Percentiles rank a stretch among this genome's conserved stretches.
phyloP scores from a whole-genome alignment of 2,329 filamentous ascomycete genomes.

The Penicillium sp. region DNA sequence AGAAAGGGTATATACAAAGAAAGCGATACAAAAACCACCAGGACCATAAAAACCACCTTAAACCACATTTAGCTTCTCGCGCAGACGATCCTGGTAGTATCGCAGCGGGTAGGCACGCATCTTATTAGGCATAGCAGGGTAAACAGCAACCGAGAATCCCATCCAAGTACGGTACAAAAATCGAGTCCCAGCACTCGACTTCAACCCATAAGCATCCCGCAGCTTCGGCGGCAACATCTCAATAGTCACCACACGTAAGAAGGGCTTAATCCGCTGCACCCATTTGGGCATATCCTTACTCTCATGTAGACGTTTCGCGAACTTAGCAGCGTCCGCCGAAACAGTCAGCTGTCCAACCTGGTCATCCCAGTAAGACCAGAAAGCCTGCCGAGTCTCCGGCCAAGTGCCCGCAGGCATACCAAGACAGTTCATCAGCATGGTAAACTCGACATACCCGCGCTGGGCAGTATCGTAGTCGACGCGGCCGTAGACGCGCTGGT shows the following conservation, averaged over 20 bases:
- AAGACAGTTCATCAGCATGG: conserved; percentile 28
- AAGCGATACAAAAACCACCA: background rate
- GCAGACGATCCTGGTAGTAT: conserved; percentile 33
- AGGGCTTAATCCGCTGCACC: conserved; percentile 31
- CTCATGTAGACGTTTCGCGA: conserved; percentile 30
- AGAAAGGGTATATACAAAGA: conserved; percentile 19
- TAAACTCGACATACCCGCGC: conserved; percentile 33
- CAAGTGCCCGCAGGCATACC: conserved; percentile 29
- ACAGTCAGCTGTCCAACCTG: conserved; percentile 30
- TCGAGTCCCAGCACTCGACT: conserved; percentile 27
- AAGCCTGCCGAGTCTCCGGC: conserved; percentile 32
- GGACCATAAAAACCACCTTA: background rate
- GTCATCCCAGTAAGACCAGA: conserved; percentile 40
- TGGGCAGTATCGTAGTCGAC: conserved; percentile 34
- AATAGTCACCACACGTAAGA: conserved; percentile 32
- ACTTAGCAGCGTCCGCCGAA: conserved; percentile 28
- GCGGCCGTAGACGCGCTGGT: conserved; percentile 37
- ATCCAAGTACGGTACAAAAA: conserved; percentile 32
- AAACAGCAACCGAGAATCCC: conserved; percentile 33
- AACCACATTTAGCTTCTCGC: conserved; percentile 27
- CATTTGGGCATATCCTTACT: conserved; percentile 29
- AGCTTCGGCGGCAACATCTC: conserved; percentile 37
- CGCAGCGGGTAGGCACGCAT: conserved; percentile 32
- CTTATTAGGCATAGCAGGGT: conserved; percentile 34
- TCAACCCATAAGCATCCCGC: conserved; percentile 35